Percentiles rank a stretch among this genome's conserved stretches.
Evolutionary conservation across 2,329 filamentous ascomycete species (phyloP).

Genomic region (Pseudogymnoascus sp.): DNA sequence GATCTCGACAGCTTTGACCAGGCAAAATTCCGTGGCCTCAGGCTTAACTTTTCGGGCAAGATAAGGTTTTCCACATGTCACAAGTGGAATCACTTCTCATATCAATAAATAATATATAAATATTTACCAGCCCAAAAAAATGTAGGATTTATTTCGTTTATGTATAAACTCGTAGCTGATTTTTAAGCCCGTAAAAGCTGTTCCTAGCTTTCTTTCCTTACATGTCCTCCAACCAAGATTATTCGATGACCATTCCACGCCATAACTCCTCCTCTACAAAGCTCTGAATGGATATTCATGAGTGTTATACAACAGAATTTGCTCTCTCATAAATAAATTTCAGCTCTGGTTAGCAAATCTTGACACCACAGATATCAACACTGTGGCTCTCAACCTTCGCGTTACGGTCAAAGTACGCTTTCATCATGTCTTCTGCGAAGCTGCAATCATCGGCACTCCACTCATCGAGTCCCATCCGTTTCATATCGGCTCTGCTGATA

Average conservation of each 20-base stretch:
- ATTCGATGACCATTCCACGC: neutral
- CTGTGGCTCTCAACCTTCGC: slow-evolving; percentile 58
- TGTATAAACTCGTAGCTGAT: neutral
- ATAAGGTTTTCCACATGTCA: neutral
- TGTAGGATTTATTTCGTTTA: neutral
- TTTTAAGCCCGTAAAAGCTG: neutral
- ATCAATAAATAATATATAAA: neutral
- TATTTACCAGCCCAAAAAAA: neutral
- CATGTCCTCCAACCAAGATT: neutral
- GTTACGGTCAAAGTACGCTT: slow-evolving; percentile 56
- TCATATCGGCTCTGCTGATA: slow-evolving; percentile 56
- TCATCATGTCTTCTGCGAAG: slow-evolving; percentile 56
- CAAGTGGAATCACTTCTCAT: neutral
- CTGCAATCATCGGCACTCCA: slow-evolving; percentile 65
- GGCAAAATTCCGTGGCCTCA: neutral
- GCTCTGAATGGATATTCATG: neutral
- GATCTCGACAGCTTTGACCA: slow-evolving; percentile 1
- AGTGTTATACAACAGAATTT: neutral
- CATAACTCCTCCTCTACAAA: neutral
- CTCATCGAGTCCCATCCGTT: slow-evolving; percentile 66
- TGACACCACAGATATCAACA: slow-evolving; percentile 67
- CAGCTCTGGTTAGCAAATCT: slow-evolving; percentile 47
- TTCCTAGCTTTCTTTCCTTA: neutral
- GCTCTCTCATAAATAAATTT: neutral
- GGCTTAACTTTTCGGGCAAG: neutral